Base-by-base conservation (phyloP, 2,329 filamentous ascomycete genomes). In the Coniochaeta hoffmannii region DNA sequence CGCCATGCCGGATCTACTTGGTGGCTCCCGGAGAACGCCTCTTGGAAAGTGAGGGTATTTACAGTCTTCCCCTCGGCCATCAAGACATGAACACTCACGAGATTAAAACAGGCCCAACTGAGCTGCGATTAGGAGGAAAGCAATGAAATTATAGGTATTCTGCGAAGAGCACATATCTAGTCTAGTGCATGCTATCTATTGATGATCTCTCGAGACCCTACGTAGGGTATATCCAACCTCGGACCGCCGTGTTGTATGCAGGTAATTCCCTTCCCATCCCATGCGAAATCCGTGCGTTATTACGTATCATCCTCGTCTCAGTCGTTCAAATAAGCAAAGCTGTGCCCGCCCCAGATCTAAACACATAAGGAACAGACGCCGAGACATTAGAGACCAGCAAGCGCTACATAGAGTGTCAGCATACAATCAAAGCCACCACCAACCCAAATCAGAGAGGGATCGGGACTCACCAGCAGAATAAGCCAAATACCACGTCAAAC, bases 401-500 rank as follows among this genome's bases (percentile, higher is more conserved):
- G 41, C 24, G 22, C 41, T 46, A 28, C 8, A 10, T 6, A 46
- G 5, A 14, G 15, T 8, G 41, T 46, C 15, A 46, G 41, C 22
- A 44, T 44, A 6, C 15, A 4, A 17, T 46, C 22, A 26, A 10
- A 4, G 6, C 19, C 41, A 28, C 24, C 19, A 15, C 15, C 9
- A 6, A 17, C 41, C 3, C 10, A 5, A 22, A 3, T n/a, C 22
- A 28, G 22, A 26, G 15, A 46, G 19, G 12, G 22, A 28, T 14
- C n/a, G 24, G 30, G 24, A 77, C 77, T 82, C 68, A 85, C 88
- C 87, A 61, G 89, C 90, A 63, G 86, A 78, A 70, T 85, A 90
- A 38, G 87, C 86, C 71, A 95, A 71, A 73, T 92, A 95, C 90
- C 90, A 96, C 28, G 89, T 93, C 70, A 85, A 74, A 64, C 85